phyloP scores from a whole-genome alignment of 768 basidiomycete species.

The Neoboletus subvelutipes region DNA sequence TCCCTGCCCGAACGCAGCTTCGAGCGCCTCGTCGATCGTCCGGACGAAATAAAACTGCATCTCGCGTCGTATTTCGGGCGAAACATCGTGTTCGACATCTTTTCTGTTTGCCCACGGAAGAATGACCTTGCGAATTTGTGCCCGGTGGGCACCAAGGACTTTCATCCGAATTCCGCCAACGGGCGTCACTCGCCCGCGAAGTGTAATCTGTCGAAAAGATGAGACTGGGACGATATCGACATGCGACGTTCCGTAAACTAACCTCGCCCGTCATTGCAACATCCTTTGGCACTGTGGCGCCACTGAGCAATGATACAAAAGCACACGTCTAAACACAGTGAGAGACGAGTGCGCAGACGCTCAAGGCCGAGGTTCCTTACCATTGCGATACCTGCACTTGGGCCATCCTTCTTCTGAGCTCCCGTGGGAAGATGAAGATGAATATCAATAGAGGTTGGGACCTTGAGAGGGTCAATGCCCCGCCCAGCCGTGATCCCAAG shows the following conservation, averaged over 20 bases:
- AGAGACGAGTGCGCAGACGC: not conserved
- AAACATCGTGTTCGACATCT: constrained; percentile 85
- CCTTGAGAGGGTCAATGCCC: constrained; percentile 71
- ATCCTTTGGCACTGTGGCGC: constrained; percentile 66
- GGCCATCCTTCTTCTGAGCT: constrained; percentile 92
- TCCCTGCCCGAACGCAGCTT: constrained; percentile 78
- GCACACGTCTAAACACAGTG: constrained; percentile 61
- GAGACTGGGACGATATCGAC: not conserved
- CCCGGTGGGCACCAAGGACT: constrained; percentile 85
- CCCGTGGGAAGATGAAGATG: constrained; percentile 90
- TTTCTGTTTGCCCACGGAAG: constrained; percentile 83
- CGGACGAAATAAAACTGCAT: constrained; percentile 84
- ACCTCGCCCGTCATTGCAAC: constrained; percentile 92
- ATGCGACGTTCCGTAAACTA: constrained; percentile 7
- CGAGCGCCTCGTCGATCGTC: constrained; percentile 75
- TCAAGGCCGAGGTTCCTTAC: constrained; percentile 37
- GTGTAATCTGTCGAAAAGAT: constrained; percentile 56
- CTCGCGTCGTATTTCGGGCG: constrained; percentile 65
- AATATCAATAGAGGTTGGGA: constrained; percentile 72
- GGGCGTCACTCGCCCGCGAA: constrained; percentile 76
- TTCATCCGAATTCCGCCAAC: constrained; percentile 94
- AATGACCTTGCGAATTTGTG: constrained; percentile 79
- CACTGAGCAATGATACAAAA: constrained; percentile 81
- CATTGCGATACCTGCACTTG: constrained; percentile 89
- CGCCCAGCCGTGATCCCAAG: constrained; percentile 70